These are phyloP conservation scores for Metschnikowia picachoensis DNA, from an alignment of 805 yeast species.

Conservation along the genomic window DNA sequence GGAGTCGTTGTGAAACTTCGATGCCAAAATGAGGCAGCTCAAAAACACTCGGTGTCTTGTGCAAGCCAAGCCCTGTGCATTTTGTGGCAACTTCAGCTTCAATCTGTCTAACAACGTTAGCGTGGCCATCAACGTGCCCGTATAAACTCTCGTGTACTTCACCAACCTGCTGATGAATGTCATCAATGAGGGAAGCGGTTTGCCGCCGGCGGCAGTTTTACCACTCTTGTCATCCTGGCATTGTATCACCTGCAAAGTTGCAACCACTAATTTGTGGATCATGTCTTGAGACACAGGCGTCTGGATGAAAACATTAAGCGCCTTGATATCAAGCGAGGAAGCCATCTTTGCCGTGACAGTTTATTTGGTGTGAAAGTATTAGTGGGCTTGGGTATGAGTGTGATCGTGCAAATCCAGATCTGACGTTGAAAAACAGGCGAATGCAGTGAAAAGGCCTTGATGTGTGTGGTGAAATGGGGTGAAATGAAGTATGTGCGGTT, in stretches of 20 bases:
- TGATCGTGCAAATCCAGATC: conserved; percentile 3
- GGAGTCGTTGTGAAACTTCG: conserved; percentile 74
- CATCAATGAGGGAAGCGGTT: conserved; percentile 63
- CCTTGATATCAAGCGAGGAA: conserved; percentile 40
- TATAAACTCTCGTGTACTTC: conserved; percentile 72
- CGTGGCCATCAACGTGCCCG: conserved; percentile 73
- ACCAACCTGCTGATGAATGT: conserved; percentile 70
- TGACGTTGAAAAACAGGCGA: background rate
- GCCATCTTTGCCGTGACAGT: conserved; percentile 12
- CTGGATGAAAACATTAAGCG: conserved; percentile 54
- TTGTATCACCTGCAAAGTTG: conserved; percentile 64
- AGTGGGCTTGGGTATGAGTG: background rate
- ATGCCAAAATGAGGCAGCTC: conserved; percentile 68
- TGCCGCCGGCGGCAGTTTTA: conserved; percentile 26
- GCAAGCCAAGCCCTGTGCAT: conserved; percentile 74
- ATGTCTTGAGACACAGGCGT: conserved; percentile 72
- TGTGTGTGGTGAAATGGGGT: too few species aligned
- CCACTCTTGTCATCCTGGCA: conserved; percentile 43
- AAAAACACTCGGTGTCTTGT: conserved; percentile 75
- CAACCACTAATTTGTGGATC: conserved; percentile 64
- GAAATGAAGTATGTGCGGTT: too few species aligned
- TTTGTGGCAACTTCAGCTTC: conserved; percentile 57
- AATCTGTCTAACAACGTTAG: conserved; percentile 63
- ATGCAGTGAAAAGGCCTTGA: background rate
- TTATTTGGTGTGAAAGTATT: background rate